Base-by-base conservation (phyloP, 2,329 filamentous ascomycete species). In the Aspergillus sp. region DNA sequence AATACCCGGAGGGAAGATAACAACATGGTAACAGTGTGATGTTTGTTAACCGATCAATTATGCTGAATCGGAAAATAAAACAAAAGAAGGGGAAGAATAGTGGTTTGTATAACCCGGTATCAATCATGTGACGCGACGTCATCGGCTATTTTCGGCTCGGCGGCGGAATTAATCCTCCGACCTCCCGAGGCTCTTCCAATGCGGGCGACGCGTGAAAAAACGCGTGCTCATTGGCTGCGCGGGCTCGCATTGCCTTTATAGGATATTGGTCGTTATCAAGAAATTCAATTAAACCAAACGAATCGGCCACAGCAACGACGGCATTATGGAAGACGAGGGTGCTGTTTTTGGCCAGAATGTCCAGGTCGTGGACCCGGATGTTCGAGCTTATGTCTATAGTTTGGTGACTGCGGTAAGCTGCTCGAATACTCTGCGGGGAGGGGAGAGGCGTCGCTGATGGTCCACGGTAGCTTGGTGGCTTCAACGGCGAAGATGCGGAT, bases 371-470 rank as follows among this genome's bases (percentile, higher is more conserved):
- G 90, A 97, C 66, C 88, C 90, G 38, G 88, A 95, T 74, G 89
- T 96, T 61, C 85, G 90, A 64, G 90, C 90, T 23, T 88, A 96
- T 71, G 84, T 98, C 63, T 91, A 88, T 72, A 95, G 88, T 73
- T 83, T 98, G 27, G 87, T 95, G 54, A 91, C 90, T 63, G 93
- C 93, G 52, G 90, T 94, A 77, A 65, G 86, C 79, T 35, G 42
- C 37, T 47, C 9, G 47, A 37, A 47, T 30, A 10, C 25, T 27
- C 25, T 30, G 10, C 10, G 25, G 25, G 25, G 25, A 30, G 25
- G 25, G 23, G 25, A 30, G 25, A 39, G 7, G 12, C 15, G 25
- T 57, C 19, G 45, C 53, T 41, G 43, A 45, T 33, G 44, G 27
- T 39, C 25, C 41, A 30, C 38, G 41, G 41, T 53, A 95, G 89